Base-by-base conservation (phyloP, 768 basidiomycete genomes). In the Boletus tomentosulus region DNA sequence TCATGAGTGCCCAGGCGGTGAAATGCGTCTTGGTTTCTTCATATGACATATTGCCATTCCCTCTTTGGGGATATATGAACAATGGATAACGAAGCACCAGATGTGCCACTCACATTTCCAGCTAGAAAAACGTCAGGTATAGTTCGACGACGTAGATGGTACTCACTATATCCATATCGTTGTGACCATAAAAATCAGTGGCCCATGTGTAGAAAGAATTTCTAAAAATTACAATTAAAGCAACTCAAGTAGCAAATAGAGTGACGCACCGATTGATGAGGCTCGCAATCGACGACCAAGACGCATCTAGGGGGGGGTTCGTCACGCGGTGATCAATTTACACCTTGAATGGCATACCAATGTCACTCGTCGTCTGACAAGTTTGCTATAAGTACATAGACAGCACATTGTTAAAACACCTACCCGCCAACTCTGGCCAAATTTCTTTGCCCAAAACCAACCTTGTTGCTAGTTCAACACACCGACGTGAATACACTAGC, bases 1-100 rank as follows among this genome's bases (percentile, higher is more conserved):
- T 87, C 80, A 86, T 78, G 30, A 87, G 67, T 34, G 83, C 83
- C 85, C 86, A 87, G 0, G 82, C 84, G 0, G 85, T 86, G 63
- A 86, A 87, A 63, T 87, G 85, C 3, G 83, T 76, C 65, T 86
- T 86, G 25, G 77, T 68, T 68, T 87, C 85, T 13, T 87, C 83
- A 61, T 74, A 78, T 0, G 80, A 78, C 43, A 86, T 70, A 31
- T 78, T 70, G 13, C 83, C 84, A 54, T 87, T 86, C 22, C 86
- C 85, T 25, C 84, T 85, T 61, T 22, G 7, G 33, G 16, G 46
- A 4, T 24, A 25, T 38, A 38, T 51, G 35, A 51, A 46, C 4
- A 11, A 12, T 31, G 25, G n/a, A 22, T 16, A 15, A 44, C 2
- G 11, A n/a, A 35, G 24, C 13, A 34, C 31, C 8, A 30, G 4